Evolutionary conservation across 116 monocot genomes (phyloP).

Genomic region (Papilionanthe hybrid): DNA sequence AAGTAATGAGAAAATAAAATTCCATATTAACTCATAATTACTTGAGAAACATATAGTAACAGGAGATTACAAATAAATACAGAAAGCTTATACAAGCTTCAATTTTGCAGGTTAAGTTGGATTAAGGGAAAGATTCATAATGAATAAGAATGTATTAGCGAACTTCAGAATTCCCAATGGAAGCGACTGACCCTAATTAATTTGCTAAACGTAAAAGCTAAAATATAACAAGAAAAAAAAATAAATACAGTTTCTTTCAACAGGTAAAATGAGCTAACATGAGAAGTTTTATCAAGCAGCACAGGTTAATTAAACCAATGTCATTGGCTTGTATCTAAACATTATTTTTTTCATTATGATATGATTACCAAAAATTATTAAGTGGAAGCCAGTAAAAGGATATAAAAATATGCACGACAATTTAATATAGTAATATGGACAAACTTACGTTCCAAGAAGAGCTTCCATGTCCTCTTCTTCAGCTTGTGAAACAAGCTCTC

Average conservation of each 20-base stretch:
- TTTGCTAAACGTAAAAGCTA: not conserved
- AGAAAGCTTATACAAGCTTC: not conserved
- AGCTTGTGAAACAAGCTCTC: slow-evolving; percentile 92
- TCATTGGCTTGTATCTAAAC: not conserved
- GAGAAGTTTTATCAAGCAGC: not conserved
- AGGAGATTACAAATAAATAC: not conserved
- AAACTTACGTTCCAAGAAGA: slow-evolving; percentile 91
- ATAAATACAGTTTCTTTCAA: not conserved
- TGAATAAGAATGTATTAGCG: not conserved
- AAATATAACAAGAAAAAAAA: not conserved
- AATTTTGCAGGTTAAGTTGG: not conserved
- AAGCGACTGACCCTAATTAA: not conserved
- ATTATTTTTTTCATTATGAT: not conserved
- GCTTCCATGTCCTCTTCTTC: slow-evolving; percentile 99
- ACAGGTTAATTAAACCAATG: not conserved
- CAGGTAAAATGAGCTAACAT: not conserved
- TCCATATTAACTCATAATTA: not conserved
- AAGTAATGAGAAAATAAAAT: not conserved
- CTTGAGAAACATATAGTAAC: not conserved
- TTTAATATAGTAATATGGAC: slow-evolving; percentile 1
- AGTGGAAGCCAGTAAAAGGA: not conserved
- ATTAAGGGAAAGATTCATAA: not conserved
- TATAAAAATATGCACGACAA: not conserved
- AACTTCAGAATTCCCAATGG: not conserved
- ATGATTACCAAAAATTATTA: not conserved